Base-by-base conservation (phyloP, 805 yeast species). In the Barnettozyma botsteinii region DNA sequence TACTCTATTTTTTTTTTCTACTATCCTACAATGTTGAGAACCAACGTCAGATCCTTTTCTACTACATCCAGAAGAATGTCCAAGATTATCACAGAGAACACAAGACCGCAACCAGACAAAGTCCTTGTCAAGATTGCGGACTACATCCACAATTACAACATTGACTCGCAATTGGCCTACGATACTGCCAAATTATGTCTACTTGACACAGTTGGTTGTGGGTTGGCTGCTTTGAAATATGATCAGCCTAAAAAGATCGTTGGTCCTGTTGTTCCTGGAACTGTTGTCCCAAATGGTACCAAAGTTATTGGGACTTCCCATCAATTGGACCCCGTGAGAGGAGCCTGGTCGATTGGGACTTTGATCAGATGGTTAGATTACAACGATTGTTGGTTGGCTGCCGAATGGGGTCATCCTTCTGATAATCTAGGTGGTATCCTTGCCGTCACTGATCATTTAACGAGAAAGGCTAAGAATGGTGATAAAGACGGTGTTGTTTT, bases 381-480 rank as follows among this genome's bases (percentile, higher is more conserved):
- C 61, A 76, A 76, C 46, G 81, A 76, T 53, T 76, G 81, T 57
- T 76, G 81, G 81, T 58, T 76, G 30, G 82, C 81, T 35, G 80
- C 79, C n/a, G 81, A 77, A 56, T 76, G 82, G 81, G 82, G 82
- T 4, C 82, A 76, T 56, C 82, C 81, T 19, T 71, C 78, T 24
- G 82, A 76, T 52, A 76, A 76, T 55, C 51, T 76, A 37, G 81
- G 81, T 34, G 77, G 78, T 37, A 74, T 76, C 42, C 56, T 76
- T 12, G 77, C 81, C 2, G 76, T 77, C 25, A 72, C 80, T 24
- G 81, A 76, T 56, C 66, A 73, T 61, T 63, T 70, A 41, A 70
- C 77, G 38, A 66, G 81, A 47, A 52, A 63, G 19, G 56, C 64
- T 38, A 67, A 65, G 50, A 64, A 66, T 14, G 61, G 66, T 24